Percentiles rank a stretch among this genome's conserved stretches.
Evolutionary conservation across 163 green algal species (phyloP).

Genomic region (Volvox carteri): DNA sequence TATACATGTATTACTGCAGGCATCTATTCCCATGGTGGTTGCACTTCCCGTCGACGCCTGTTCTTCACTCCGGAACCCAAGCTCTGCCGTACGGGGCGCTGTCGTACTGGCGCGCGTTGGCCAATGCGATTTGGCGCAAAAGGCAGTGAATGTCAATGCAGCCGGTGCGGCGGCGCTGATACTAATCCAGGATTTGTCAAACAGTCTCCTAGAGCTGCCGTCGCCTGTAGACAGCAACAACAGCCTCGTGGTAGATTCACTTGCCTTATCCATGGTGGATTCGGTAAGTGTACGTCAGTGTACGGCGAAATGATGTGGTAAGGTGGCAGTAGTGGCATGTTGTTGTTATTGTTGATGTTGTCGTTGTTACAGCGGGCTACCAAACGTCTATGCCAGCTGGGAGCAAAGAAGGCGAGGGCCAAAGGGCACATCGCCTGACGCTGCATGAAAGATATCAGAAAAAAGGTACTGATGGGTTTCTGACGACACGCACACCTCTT

Average conservation of each 20-base stretch:
- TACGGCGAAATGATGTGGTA: too few species aligned
- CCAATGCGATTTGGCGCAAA: background rate
- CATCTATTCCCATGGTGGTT: background rate
- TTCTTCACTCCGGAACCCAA: conserved; percentile 1
- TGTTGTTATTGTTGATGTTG: too few species aligned
- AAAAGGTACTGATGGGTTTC: too few species aligned
- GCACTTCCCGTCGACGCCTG: conserved; percentile 24
- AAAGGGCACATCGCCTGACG: too few species aligned
- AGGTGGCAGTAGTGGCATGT: too few species aligned
- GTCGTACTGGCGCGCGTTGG: conserved; percentile 63
- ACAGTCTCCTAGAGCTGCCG: background rate
- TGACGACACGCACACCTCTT: too few species aligned
- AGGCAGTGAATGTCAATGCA: background rate
- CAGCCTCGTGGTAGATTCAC: background rate
- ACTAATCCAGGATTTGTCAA: background rate
- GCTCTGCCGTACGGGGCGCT: conserved; percentile 35
- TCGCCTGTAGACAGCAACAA: background rate
- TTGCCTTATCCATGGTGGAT: background rate
- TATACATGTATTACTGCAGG: too few species aligned
- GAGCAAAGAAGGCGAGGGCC: too few species aligned
- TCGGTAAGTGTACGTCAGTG: too few species aligned
- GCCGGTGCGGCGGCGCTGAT: background rate
- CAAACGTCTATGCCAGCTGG: too few species aligned
- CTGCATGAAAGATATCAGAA: too few species aligned
- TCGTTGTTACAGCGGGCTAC: too few species aligned